Evolutionary conservation across 139 green algal genomes (phyloP).

Genomic region (Picochlorum costavermella): DNA sequence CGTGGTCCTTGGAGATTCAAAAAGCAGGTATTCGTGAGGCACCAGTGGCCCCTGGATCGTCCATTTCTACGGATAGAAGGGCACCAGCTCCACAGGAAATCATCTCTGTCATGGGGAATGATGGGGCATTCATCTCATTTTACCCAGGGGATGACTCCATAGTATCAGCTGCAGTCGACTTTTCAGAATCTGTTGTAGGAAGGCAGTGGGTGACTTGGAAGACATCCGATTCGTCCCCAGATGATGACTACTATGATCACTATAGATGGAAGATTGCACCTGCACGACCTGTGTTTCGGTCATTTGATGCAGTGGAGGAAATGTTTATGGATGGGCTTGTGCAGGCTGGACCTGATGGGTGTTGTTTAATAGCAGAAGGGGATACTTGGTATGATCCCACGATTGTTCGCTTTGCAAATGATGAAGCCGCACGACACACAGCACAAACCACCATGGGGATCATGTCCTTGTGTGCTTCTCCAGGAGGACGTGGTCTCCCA

Average conservation of each 20-base stretch:
- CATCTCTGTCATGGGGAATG: conserved; percentile 51
- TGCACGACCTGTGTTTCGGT: not conserved
- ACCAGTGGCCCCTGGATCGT: not conserved
- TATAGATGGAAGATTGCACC: conserved; percentile 15
- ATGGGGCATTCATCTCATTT: conserved; percentile 64
- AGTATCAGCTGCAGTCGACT: conserved; percentile 62
- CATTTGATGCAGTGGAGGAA: conserved; percentile 6
- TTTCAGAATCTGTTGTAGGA: conserved; percentile 63
- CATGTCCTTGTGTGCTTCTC: conserved; percentile 5
- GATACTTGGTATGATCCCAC: conserved; percentile 14
- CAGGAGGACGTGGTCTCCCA: conserved; percentile 15
- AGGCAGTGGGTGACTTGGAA: conserved; percentile 80
- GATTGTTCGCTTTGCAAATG: conserved; percentile 6
- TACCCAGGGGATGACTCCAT: conserved; percentile 39
- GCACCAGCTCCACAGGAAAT: conserved; percentile 12
- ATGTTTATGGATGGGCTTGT: not conserved
- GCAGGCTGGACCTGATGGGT: conserved; percentile 10
- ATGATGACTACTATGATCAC: conserved; percentile 2
- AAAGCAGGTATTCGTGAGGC: conserved; percentile 29
- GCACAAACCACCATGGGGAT: conserved; percentile 2
- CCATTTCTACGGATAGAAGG: not conserved
- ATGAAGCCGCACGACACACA: conserved; percentile 14
- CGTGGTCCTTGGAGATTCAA: conserved; percentile 49
- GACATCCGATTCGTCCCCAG: conserved; percentile 8
- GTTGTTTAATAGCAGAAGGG: conserved; percentile 3